phyloP scores from a whole-genome alignment of 352 stramenopile species.

The Phytophthora hybrid region DNA sequence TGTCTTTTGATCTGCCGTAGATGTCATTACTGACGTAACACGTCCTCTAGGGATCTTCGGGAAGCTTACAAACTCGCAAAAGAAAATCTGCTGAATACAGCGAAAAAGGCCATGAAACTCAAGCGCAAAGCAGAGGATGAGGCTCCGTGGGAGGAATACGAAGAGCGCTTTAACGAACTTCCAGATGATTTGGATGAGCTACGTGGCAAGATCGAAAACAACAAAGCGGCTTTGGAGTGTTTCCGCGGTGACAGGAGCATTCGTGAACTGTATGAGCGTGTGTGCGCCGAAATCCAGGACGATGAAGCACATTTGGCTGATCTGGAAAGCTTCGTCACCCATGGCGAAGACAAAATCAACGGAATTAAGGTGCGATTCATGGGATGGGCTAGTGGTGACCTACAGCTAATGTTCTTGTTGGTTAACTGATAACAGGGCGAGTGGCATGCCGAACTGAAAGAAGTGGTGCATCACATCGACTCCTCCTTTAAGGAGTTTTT shows the following conservation, averaged over 20 bases:
- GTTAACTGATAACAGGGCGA: conserved; percentile 43
- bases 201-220: conserved; percentile 85
- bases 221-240: conserved; percentile 79
- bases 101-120: conserved; percentile 72
- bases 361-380: conserved; percentile 63
- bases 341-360: conserved; percentile 73
- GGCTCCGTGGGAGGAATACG: conserved; percentile 70
- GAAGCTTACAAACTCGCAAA: conserved; percentile 73
- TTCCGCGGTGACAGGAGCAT: conserved; percentile 85
- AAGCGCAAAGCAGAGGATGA: conserved; percentile 74
- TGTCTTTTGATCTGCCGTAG: neutral
- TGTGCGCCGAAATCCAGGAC: conserved; percentile 67
- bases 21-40: neutral
- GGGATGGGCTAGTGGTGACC: neutral
- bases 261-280: conserved; percentile 75
- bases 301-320: conserved; percentile 70
- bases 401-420: neutral
- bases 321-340: conserved; percentile 69
- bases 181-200: conserved; percentile 85
- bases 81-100: conserved; percentile 64
- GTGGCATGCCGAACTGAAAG: conserved; percentile 73
- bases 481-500: conserved; percentile 88
- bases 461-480: conserved; percentile 86
- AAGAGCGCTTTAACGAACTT: conserved; percentile 66
- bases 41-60: conserved; percentile 47